Conservation (phyloP, 495 filamentous ascomycete genomes). For the Bombardia bombarda region DNA sequence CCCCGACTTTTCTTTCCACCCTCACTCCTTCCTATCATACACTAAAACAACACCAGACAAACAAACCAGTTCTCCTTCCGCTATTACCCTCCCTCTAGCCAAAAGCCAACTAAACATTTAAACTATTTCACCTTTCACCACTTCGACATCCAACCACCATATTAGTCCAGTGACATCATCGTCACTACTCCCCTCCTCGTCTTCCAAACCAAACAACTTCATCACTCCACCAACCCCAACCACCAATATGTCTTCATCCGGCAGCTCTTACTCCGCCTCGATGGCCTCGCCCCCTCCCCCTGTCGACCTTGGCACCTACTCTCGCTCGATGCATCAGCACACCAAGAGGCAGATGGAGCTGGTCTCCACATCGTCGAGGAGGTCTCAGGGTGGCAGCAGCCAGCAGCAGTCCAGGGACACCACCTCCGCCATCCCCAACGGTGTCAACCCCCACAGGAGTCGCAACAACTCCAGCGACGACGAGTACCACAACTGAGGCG, state of each 20-base stretch:
- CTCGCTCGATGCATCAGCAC: conserved; percentile 42
- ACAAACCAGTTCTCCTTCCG: too few relatives aligned
- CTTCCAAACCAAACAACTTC: too few relatives aligned
- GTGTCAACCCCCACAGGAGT: conserved; percentile 11
- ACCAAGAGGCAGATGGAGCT: conserved; percentile 46
- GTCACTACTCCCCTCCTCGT: too few relatives aligned
- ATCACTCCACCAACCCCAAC: not conserved
- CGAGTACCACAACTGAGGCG: conserved; percentile 8
- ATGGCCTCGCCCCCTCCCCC: conserved; percentile 27
- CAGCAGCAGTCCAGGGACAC: conserved; percentile 7
- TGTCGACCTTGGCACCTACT: conserved; percentile 34
- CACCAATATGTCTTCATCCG: not conserved
- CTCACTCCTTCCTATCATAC: not conserved
- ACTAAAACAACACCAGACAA: too few relatives aligned
- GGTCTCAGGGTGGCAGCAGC: not conserved
- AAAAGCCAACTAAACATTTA: too few relatives aligned
- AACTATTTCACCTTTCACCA: too few relatives aligned
- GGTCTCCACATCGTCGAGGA: conserved; percentile 18
- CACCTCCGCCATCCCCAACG: conserved; percentile 26
- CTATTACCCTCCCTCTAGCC: too few relatives aligned
- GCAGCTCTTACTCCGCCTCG: not conserved
- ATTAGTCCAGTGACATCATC: too few relatives aligned
- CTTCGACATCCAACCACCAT: too few relatives aligned
- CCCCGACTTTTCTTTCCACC: not conserved
- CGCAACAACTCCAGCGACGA: conserved; percentile 9